These are phyloP conservation scores for Candida qinlingensis DNA, from an alignment of 805 yeast genomes.

Conservation along the genomic window DNA sequence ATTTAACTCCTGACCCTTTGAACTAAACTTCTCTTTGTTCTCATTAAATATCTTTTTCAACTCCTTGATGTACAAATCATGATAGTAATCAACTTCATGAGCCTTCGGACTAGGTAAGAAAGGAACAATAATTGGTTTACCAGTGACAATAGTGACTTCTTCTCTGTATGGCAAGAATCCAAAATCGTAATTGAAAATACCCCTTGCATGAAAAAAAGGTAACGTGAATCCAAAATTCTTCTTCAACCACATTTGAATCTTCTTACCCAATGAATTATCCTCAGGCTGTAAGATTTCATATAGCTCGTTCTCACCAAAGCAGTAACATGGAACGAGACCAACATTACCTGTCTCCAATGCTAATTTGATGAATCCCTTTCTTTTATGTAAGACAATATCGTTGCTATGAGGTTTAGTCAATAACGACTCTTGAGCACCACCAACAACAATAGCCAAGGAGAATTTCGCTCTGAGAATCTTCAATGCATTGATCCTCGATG, in stretches of 20 bases:
- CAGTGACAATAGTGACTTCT: constrained; percentile 72
- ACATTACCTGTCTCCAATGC: constrained; percentile 80
- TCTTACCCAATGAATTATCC: constrained; percentile 41
- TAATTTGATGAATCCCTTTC: constrained; percentile 85
- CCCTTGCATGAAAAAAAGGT: constrained; percentile 89
- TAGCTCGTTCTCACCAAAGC: constrained; percentile 83
- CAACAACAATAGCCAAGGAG: constrained; percentile 86
- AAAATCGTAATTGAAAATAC: constrained; percentile 86
- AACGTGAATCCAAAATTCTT: constrained; percentile 71
- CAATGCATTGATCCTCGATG: constrained; percentile 66
- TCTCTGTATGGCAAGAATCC: constrained; percentile 85
- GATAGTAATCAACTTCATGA: constrained; percentile 63
- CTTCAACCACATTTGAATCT: constrained; percentile 70
- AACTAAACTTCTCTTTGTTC: constrained; percentile 48
- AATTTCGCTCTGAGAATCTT: constrained; percentile 57
- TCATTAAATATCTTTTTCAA: constrained; percentile 59
- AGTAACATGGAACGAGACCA: constrained; percentile 78
- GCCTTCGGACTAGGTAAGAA: constrained; percentile 37
- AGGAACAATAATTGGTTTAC: constrained; percentile 61
- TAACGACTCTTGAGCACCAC: constrained; percentile 92
- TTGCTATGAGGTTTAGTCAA: constrained; percentile 53
- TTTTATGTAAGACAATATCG: constrained; percentile 64
- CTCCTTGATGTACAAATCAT: constrained; percentile 60
- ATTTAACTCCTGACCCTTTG: constrained; percentile 14
- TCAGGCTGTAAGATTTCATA: constrained; percentile 45